Evolutionary conservation across 1,139 yeast species (phyloP), one percentile per base, ranked within the genome.

Genomic region (Zygotorulaspora mrakii): DNA sequence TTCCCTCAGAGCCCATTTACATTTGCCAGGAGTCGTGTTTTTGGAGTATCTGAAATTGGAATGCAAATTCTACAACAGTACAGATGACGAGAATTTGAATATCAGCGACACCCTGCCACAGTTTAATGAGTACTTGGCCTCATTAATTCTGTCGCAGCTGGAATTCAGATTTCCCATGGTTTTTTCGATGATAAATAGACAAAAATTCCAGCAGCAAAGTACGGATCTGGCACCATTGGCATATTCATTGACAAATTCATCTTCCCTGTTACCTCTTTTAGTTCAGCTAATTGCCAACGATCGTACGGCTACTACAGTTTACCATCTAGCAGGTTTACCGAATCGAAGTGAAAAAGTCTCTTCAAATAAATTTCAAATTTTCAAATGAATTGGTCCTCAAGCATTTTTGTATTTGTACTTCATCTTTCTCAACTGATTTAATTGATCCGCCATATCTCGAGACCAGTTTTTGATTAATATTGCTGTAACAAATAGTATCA

Each of bases 361-460:
- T 16, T 37, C 43, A 39, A 45, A 6, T 20, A 20, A 20, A 20
- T 20, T 20, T 9, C 31, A 28, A 16, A 11, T 27, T 49, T 33
- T 23, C 41, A 26, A 45, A 50, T 38, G 33, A 31, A 31, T 40
- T 17, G 27, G 33, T 5, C 24, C 6, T 36, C 39, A 59, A 18
- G 56, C 63, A 36, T 49, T 54, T 36, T 59, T 59, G 42, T 56
- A 59, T 39, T 58, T 57, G 37, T 59, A 58, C 36, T 55, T 58
- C 35, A 56, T 38, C 3, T 40, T 33, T 26, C 61, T 44, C 31
- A 59, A 35, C 12, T 42, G 35, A 16, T 38, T 35, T n/a, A 59
- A 31, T 30, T 57, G 62, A 9, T 31, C 33, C 8, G 53, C 54
- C 35, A 58, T 42, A 3, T 50, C 52, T 6, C 27, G 34, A 16